Evolutionary conservation across 2,329 filamentous ascomycete species (phyloP), one percentile per base, ranked within the genome.

Genomic region (Chaetomium globosum): DNA sequence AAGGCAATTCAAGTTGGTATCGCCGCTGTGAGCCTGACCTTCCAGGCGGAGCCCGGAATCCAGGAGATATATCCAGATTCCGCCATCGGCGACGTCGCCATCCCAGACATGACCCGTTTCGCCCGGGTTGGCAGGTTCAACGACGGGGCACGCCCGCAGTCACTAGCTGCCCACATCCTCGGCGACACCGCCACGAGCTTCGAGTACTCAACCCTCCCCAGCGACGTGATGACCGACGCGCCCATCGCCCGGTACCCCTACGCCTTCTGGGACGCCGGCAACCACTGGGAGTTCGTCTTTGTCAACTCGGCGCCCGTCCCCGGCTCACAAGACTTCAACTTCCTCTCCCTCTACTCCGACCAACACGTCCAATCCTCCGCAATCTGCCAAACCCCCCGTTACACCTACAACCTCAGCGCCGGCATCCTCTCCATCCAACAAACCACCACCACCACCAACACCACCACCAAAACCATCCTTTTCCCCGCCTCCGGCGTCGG

Each of bases 261-360:
- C 10, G 49, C 49, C 12, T 52, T 26, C 49, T 52, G 49, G 49
- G 49, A 52, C 16, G 49, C 49, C 49, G 49, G 21, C 4, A 19
- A 16, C 49, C 49, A 52, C 49, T 52, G 49, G 49, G 49, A 52
- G 21, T 52, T 52, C 16, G 49, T 52, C 49, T 52, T 52, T 21
- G 49, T 9, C 7, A 52, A 28, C 23, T 52, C 49, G 2, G 49
- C 49, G 4, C 49, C 49, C 49, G 49, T 52, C 49, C 49, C 49
- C 8, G 49, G 49, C 9, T 52, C 49, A 28, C 49, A 52, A 52
- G 49, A 52, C 23, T 19, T 28, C 21, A 52, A 52, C 9, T 52
- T 52, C 9, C 49, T 52, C 49, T 52, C 49, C 21, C 9, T 52
- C 7, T 52, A 52, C 49, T 52, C 49, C 4, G 26, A 52, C 8